These are phyloP conservation scores for Penicillium italicum DNA, from an alignment of 2,329 filamentous ascomycete species.

Conservation along the genomic window DNA sequence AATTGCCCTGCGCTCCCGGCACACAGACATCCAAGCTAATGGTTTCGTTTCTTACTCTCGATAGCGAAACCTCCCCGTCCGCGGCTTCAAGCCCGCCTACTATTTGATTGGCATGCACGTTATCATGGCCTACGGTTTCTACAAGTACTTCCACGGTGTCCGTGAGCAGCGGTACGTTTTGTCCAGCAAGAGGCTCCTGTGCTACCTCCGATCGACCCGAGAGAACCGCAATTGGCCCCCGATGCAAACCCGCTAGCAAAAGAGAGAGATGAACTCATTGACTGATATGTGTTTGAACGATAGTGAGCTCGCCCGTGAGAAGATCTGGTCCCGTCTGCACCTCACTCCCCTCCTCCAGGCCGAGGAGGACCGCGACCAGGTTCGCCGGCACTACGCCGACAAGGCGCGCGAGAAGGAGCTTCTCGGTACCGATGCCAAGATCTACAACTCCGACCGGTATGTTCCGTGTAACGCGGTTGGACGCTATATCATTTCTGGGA, in stretches of 20 bases:
- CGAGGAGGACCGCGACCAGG: slow-evolving; percentile 93
- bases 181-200: slow-evolving; percentile 1
- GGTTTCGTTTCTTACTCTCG: slow-evolving; percentile 1
- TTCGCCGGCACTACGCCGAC: slow-evolving; percentile 80
- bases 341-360: slow-evolving; percentile 91
- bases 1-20: slow-evolving; percentile 1
- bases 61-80: slow-evolving; percentile 85
- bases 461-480: slow-evolving; percentile 30
- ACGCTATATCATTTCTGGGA: not conserved
- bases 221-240: slow-evolving; percentile 9
- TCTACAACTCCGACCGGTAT: slow-evolving; percentile 87
- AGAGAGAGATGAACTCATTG: not conserved
- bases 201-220: slow-evolving; percentile 13
- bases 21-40: slow-evolving; percentile 6
- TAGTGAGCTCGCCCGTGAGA: slow-evolving; percentile 91
- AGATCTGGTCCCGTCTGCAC: slow-evolving; percentile 97
- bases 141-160: slow-evolving; percentile 74
- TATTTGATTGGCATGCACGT: slow-evolving; percentile 73
- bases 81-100: slow-evolving; percentile 79
- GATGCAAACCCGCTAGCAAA: not conserved
- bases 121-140: slow-evolving; percentile 89
- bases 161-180: slow-evolving; percentile 80
- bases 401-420: slow-evolving; percentile 87
- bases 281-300: slow-evolving; percentile 2
- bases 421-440: slow-evolving; percentile 74